Evolutionary conservation across 139 green algal genomes (phyloP).

Genomic region (Spirogloea muscicola): DNA sequence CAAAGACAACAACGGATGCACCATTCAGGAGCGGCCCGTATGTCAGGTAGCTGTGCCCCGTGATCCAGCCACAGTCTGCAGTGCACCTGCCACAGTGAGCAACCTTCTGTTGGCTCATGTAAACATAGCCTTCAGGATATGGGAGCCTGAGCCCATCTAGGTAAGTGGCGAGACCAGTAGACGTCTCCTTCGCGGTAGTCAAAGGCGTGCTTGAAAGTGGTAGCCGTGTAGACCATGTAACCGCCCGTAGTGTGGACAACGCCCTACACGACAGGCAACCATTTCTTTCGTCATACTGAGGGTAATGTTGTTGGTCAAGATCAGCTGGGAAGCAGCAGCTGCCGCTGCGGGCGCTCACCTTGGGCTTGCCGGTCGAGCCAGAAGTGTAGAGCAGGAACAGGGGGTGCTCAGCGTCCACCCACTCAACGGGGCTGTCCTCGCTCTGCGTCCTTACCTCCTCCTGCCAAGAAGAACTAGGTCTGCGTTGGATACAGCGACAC

Average conservation of each 20-base stretch:
- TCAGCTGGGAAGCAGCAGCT: neutral
- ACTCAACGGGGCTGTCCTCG: slow-evolving; percentile 41
- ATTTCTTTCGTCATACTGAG: neutral
- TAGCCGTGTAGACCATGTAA: slow-evolving; percentile 62
- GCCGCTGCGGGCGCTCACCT: slow-evolving; percentile 60
- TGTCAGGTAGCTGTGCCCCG: slow-evolving; percentile 59
- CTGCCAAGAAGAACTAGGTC: slow-evolving; percentile 12
- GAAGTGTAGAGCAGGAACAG: slow-evolving; percentile 95
- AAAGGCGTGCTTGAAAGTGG: slow-evolving; percentile 55
- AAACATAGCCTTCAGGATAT: neutral
- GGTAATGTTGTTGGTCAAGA: neutral
- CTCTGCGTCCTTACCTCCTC: slow-evolving; percentile 57
- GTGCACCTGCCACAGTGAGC: slow-evolving; percentile 58
- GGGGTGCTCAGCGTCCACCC: slow-evolving; percentile 63
- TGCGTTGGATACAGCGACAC: neutral
- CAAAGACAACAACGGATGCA: slow-evolving; percentile 77
- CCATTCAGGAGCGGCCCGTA: slow-evolving; percentile 79
- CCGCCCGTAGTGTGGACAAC: slow-evolving; percentile 56
- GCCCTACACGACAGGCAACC: slow-evolving; percentile 35
- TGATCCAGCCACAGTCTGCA: slow-evolving; percentile 97
- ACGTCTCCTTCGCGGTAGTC: slow-evolving; percentile 46
- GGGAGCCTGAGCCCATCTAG: neutral
- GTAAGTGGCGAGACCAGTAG: too few relatives aligned
- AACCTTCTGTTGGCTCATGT: neutral
- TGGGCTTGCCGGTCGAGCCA: slow-evolving; percentile 91